Conservation (phyloP, 176 grass and related monocot species). For the Aegilops bicornis region DNA sequence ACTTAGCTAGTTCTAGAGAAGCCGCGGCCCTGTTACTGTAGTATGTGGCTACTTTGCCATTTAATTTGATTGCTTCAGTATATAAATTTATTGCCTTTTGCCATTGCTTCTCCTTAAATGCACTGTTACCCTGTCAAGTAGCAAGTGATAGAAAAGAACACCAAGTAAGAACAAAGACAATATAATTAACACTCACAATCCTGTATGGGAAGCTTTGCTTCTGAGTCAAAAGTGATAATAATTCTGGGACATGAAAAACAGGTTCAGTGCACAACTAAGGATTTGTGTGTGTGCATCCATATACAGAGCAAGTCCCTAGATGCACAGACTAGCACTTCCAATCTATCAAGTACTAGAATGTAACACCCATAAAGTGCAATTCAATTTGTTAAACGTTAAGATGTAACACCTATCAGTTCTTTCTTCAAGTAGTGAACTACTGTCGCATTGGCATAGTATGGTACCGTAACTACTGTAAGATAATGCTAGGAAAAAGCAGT, state of each 20-base stretch:
- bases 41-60: constrained; percentile 80
- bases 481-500: neutral
- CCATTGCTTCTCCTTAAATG: constrained; percentile 97
- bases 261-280: neutral
- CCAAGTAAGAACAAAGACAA: neutral
- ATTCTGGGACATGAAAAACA: constrained; percentile 11
- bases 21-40: constrained; percentile 97
- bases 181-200: neutral
- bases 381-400: neutral
- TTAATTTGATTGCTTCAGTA: constrained; percentile 95
- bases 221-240: neutral
- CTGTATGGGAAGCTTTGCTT: neutral
- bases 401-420: neutral
- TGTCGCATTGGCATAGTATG: neutral
- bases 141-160: neutral
- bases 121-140: constrained; percentile 70
- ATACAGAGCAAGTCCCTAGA: neutral
- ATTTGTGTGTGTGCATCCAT: neutral
- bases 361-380: neutral
- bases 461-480: neutral
- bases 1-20: constrained; percentile 78
- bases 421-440: constrained; percentile 19
- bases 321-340: neutral
- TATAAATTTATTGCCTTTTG: constrained; percentile 84
- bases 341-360: neutral